Base-by-base conservation (phyloP, 2,329 filamentous ascomycete genomes). In the Lojkania enalia region DNA sequence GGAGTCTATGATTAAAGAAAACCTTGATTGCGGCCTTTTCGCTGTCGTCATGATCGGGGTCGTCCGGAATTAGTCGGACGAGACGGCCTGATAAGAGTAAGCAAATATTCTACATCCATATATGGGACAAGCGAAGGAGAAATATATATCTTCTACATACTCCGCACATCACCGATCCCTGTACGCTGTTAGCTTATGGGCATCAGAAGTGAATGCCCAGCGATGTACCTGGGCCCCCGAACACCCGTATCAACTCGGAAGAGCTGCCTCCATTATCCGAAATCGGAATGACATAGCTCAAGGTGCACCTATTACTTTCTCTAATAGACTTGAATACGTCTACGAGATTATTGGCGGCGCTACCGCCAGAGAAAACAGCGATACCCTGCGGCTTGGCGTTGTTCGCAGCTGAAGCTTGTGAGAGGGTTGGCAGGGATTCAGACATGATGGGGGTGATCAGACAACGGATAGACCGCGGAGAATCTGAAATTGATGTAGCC, bases 251-350 rank as follows among this genome's bases (percentile, higher is more conserved):
- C 60, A 96, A 76, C 74, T 97, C 92, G 33, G 89, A 95, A 2
- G 90, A 95, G 58, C 88, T 95, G 29, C 92, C 92, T 37, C 92
- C 92, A 71, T 97, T 97, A 72, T 97, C 92, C 54, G 88, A 94
- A 66, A 96, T 96, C 25, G 92, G 92, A 40, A 97, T 95, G 47
- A 96, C 84, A 69, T 95, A 95, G 71, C 83, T 89, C 31, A 95
- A 73, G 2, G 79, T 75, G 61, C 86, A 87, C 30, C 79, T 72
- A 50, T 86, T 87, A 57, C 79, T 84, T 51, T 84, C 71, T 20
- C 74, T 69, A 4, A 82, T 71, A 16, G 73, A 70, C 46, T 78
- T 85, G 71, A 96, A 96, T 9, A 96, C 88, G 66, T 96, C 92
- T 30, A 96, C 92, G 4, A 96, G 80, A 61, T 81, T 95, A 66